These are phyloP conservation scores for Talaromyces sp. DNA, from an alignment of 2,329 filamentous ascomycete genomes.

Conservation along the genomic window DNA sequence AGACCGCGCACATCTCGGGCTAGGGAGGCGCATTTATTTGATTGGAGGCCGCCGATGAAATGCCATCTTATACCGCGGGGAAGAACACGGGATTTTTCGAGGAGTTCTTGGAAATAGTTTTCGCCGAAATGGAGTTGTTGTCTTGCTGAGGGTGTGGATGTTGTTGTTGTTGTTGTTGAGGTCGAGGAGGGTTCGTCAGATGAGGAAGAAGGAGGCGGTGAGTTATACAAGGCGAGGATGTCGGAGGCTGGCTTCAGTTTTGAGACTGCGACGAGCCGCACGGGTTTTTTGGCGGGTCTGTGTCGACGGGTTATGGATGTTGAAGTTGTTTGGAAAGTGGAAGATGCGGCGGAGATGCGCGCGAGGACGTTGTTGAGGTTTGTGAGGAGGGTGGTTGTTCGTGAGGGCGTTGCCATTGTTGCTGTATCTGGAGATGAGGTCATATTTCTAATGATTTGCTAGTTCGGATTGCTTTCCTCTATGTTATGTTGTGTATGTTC, in stretches of 20 bases:
- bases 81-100: conserved; percentile 75
- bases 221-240: conserved; percentile 76
- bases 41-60: conserved; percentile 92
- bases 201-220: conserved; percentile 43
- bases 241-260: conserved; percentile 94
- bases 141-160: conserved; percentile 1
- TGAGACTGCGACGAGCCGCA: conserved; percentile 84
- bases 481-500: background rate
- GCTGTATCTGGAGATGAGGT: background rate
- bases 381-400: conserved; percentile 58
- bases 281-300: conserved; percentile 17
- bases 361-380: conserved; percentile 59
- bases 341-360: conserved; percentile 45
- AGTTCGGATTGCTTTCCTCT: background rate
- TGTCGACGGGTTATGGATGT: conserved; percentile 16
- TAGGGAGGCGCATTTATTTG: conserved; percentile 84
- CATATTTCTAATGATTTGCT: background rate
- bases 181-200: conserved; percentile 34
- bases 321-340: conserved; percentile 33
- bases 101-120: conserved; percentile 89
- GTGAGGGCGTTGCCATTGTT: conserved; percentile 42
- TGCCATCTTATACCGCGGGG: conserved; percentile 78
- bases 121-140: conserved; percentile 80
- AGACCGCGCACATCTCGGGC: conserved; percentile 80
- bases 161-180: conserved; percentile 24